phyloP scores from a whole-genome alignment of 2,329 filamentous ascomycete species.

The Penicillium vulpinum region DNA sequence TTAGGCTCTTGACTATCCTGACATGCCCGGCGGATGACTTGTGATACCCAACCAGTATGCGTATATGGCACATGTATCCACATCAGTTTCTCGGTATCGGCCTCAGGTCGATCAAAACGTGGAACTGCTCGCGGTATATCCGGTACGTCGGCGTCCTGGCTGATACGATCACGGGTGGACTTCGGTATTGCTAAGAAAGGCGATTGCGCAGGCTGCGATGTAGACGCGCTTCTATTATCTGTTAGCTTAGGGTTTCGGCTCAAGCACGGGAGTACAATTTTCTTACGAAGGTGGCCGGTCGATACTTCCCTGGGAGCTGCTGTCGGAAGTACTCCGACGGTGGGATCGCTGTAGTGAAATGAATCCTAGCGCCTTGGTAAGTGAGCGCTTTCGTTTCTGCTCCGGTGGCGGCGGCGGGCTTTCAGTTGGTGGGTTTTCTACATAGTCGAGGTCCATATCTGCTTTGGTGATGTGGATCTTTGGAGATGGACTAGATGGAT shows the following conservation, averaged over 20 bases:
- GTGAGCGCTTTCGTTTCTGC: slow-evolving; percentile 6
- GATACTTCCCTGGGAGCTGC: slow-evolving; percentile 17
- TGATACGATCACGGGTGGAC: slow-evolving; percentile 26
- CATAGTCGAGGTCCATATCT: slow-evolving; percentile 15
- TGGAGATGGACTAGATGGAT: slow-evolving; percentile 21
- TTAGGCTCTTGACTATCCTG: slow-evolving; percentile 28
- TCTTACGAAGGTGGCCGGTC: slow-evolving; percentile 22
- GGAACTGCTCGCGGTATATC: slow-evolving; percentile 30
- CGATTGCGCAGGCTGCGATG: slow-evolving; percentile 22
- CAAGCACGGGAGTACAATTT: background rate
- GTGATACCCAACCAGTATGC: slow-evolving; percentile 24
- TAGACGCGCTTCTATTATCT: slow-evolving; percentile 8
- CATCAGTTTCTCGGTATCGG: slow-evolving; percentile 35
- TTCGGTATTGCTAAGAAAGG: slow-evolving; percentile 27
- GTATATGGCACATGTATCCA: slow-evolving; percentile 40
- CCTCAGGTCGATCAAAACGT: slow-evolving; percentile 35
- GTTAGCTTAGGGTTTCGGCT: background rate
- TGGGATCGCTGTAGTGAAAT: slow-evolving; percentile 8
- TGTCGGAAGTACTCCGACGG: slow-evolving; percentile 15
- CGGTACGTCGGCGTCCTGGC: slow-evolving; percentile 19
- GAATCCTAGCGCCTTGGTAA: slow-evolving; percentile 13
- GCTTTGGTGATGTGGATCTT: slow-evolving; percentile 34
- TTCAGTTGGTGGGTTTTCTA: slow-evolving; percentile 12
- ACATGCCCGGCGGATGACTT: slow-evolving; percentile 23
- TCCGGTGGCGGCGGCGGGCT: slow-evolving; percentile 16